Percentiles rank a stretch among this genome's conserved stretches.
These are phyloP conservation scores for Paradendryphiella salina DNA, from an alignment of 2,329 filamentous ascomycete genomes.

Conservation along the genomic window DNA sequence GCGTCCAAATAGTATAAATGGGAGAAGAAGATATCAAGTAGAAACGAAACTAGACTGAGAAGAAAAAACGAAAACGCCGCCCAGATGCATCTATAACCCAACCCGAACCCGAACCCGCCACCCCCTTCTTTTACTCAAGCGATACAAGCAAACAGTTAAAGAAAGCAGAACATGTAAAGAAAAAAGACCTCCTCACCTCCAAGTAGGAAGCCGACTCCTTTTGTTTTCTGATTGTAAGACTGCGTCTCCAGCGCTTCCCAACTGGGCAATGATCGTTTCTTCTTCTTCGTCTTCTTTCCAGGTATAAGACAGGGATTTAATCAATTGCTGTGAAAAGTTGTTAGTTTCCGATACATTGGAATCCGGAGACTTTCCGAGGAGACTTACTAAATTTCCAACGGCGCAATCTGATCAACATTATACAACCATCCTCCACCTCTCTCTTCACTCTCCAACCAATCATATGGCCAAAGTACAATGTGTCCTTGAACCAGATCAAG, in stretches of 20 bases:
- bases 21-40: not conserved
- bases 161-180: not conserved
- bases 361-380: no score
- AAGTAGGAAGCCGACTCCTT: no score
- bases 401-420: conserved; percentile 92
- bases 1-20: no score
- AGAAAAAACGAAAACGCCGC: not conserved
- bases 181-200: no score
- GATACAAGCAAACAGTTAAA: not conserved
- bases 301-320: no score
- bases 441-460: conserved; percentile 85
- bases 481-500: conserved; percentile 82
- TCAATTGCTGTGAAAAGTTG: not conserved
- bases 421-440: conserved; percentile 95
- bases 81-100: not conserved
- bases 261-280: no score
- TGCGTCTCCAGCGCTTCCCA: no score
- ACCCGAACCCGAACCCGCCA: not conserved
- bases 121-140: not conserved
- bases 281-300: no score
- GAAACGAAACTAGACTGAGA: not conserved
- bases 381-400: conserved; percentile 80
- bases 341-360: not conserved
- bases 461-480: conserved; percentile 89
- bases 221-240: no score